phyloP scores from a whole-genome alignment of 2,329 filamentous ascomycete genomes.

The Pseudophaeomoniella oleicola region DNA sequence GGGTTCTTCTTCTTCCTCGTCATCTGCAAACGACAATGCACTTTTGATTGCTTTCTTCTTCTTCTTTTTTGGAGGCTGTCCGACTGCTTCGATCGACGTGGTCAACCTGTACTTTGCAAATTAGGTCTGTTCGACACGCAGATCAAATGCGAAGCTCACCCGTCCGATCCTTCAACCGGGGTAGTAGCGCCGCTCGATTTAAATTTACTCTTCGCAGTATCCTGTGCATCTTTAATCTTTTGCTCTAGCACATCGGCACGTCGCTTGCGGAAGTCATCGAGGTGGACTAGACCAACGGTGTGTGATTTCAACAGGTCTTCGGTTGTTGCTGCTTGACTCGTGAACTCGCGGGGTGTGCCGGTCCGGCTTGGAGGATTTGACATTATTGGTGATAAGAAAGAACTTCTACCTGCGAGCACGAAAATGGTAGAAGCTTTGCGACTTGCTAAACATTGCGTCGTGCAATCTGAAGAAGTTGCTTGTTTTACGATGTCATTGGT shows the following conservation, averaged over 20 bases:
- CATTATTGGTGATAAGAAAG: conserved; percentile 3
- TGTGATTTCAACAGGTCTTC: conserved; percentile 71
- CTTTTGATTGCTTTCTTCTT: conserved; percentile 49
- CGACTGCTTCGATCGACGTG: conserved; percentile 25
- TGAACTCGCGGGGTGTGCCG: conserved; percentile 44
- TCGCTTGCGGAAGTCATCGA: conserved; percentile 90
- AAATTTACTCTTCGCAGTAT: conserved; percentile 36
- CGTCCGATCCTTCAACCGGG: conserved; percentile 36
- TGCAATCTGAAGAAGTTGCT: neutral
- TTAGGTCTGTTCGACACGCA: conserved; percentile 26
- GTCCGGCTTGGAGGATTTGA: conserved; percentile 23
- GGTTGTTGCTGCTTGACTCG: conserved; percentile 59
- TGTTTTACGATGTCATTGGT: no score
- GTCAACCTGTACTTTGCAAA: conserved; percentile 42
- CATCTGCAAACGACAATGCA: conserved; percentile 50
- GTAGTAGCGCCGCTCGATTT: conserved; percentile 30
- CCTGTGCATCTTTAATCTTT: conserved; percentile 67
- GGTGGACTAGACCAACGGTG: conserved; percentile 79
- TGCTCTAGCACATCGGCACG: conserved; percentile 87
- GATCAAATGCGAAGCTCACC: conserved; percentile 33
- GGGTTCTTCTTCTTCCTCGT: conserved; percentile 34
- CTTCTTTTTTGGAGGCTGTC: conserved; percentile 30
- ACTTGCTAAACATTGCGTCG: neutral
- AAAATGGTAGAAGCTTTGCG: neutral
- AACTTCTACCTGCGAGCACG: neutral